These are phyloP conservation scores for Ilyonectria mors-panacis DNA, from an alignment of 2,329 filamentous ascomycete species.

Conservation along the genomic window DNA sequence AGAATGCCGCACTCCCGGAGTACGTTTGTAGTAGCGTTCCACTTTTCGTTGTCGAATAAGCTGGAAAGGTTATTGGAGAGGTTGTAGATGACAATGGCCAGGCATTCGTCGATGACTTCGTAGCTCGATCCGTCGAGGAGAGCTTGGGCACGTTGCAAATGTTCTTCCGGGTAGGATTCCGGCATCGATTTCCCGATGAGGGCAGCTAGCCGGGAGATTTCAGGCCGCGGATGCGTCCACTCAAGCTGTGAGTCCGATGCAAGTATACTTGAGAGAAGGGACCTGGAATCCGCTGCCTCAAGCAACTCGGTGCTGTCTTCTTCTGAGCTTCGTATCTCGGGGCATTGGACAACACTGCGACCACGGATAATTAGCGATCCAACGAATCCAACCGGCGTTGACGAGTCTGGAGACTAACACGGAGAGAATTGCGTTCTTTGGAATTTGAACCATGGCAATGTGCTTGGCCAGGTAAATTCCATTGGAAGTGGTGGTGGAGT, in stretches of 20 bases:
- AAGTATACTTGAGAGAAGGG: not conserved
- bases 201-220: not conserved
- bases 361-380: not conserved
- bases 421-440: not conserved
- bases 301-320: not conserved
- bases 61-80: constrained; percentile 11
- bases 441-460: constrained; percentile 24
- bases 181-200: constrained; percentile 15
- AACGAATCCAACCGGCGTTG: no score
- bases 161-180: constrained; percentile 9
- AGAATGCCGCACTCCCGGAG: constrained; percentile 4
- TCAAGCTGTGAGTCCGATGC: not conserved
- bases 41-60: not conserved
- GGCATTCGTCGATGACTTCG: constrained; percentile 1
- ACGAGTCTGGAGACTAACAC: not conserved
- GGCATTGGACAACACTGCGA: not conserved
- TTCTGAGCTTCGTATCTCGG: not conserved
- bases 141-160: constrained; percentile 9
- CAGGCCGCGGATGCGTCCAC: not conserved
- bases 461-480: constrained; percentile 14
- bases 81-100: not conserved
- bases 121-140: not conserved
- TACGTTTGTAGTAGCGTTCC: not conserved
- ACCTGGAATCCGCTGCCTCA: not conserved
- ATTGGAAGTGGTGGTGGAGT: constrained; percentile 9